Base-by-base conservation (phyloP, 768 basidiomycete species). In the Xerocomus spinulosus region DNA sequence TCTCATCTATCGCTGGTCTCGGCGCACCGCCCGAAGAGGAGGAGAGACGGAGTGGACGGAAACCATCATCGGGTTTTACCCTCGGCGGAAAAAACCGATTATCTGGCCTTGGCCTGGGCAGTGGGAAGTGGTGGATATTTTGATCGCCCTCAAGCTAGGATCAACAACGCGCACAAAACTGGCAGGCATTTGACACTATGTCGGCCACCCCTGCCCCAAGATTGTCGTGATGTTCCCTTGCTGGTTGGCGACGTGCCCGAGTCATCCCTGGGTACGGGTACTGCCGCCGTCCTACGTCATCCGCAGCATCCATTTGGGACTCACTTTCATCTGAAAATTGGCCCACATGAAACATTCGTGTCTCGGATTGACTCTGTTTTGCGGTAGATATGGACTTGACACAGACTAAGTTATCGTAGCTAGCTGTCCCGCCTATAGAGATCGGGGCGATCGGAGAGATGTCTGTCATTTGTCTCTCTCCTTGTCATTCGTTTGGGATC, bases 1-100 rank as follows among this genome's bases (percentile, higher is more conserved):
- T 86, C 47, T 73, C 80, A 33, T 76, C 73, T 41, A 75, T 86
- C 9, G 82, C 82, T 66, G 84, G 84, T 20, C 70, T 86, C 8
- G 85, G 85, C 1, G 71, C 70, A 18, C 84, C 84, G 14, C 75
- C 80, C 1, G 77, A 73, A 21, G 66, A 67, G 30, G 69, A 72
- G 40, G 74, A 73, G 15, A 66, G 62, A 44, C 56, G 57, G 55
- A 4, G 57, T 58, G 43, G 51, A 48, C 53, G 61, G 43, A 49
- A 53, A 56, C 44, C 66, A 41, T 17, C 44, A 2, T 9, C 43
- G 3, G 38, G 50, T 23, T 52, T 66, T 41, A 32, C 46, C n/a
- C 33, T 60, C 15, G 58, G 49, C 9, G 52, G 51, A 9, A 55
- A 46, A 18, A 46, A 59, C 13, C 57, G 61, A 45, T 45, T 54